phyloP scores from a whole-genome alignment of 768 basidiomycete genomes.

The Tremella yokohamensis region DNA sequence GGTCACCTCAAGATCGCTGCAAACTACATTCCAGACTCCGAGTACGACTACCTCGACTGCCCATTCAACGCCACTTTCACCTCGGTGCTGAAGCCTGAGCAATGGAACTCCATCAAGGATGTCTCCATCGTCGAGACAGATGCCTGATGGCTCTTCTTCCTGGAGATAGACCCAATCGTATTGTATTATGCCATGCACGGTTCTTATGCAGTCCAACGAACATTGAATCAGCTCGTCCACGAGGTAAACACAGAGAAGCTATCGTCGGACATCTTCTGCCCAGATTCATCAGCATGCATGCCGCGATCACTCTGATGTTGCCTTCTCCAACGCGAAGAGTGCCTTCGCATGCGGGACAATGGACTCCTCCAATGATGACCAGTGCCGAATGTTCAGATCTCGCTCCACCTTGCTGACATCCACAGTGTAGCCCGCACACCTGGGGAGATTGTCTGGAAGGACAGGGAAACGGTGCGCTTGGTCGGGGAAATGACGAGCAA shows the following conservation, averaged over 20 bases:
- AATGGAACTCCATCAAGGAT: slow-evolving; percentile 12
- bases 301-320: background rate
- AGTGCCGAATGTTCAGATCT: slow-evolving; percentile 5
- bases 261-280: background rate
- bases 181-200: background rate
- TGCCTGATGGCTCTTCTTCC: background rate
- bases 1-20: slow-evolving; percentile 2
- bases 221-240: no score
- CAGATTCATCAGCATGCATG: background rate
- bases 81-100: slow-evolving; percentile 8
- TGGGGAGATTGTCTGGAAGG: background rate
- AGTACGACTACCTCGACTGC: slow-evolving; percentile 10
- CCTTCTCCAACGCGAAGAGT: slow-evolving; percentile 3
- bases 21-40: slow-evolving; percentile 7
- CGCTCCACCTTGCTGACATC: slow-evolving; percentile 10
- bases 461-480: slow-evolving; percentile 5
- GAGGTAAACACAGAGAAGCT: no score
- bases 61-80: slow-evolving; percentile 13
- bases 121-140: slow-evolving; percentile 8
- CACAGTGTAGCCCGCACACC: background rate
- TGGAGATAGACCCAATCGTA: no score
- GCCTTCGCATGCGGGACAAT: slow-evolving; percentile 7
- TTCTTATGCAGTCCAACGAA: no score
- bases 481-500: background rate
- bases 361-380: slow-evolving; percentile 4